Evolutionary conservation across 176 grass and related monocot species (phyloP).

Genomic region (Stipa capillata): DNA sequence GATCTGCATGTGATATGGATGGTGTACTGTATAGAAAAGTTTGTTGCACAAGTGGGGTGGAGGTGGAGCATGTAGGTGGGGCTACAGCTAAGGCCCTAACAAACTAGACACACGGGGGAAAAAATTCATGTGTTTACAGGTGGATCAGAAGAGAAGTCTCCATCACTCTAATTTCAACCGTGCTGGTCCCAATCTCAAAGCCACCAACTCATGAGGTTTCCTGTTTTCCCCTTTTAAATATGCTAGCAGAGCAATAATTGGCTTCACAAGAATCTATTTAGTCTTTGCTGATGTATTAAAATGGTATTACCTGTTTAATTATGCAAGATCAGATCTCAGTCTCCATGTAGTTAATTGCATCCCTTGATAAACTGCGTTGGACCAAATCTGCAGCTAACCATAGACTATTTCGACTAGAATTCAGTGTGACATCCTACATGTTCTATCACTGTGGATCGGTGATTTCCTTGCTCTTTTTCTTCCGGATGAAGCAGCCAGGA

Average conservation of each 20-base stretch:
- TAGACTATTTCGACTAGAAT: background rate
- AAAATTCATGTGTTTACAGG: background rate
- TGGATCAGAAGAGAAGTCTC: slow-evolving; percentile 27
- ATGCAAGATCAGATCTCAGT: background rate
- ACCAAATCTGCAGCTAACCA: background rate
- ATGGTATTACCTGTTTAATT: background rate
- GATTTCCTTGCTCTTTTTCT: background rate
- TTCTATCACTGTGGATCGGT: background rate
- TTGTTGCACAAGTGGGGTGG: slow-evolving; percentile 5
- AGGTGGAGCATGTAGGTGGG: background rate
- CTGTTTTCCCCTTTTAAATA: background rate
- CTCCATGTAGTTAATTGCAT: background rate
- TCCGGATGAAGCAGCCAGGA: background rate
- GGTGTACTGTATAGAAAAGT: background rate
- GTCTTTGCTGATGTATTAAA: background rate
- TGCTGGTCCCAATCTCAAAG: background rate
- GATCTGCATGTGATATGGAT: background rate
- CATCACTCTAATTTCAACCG: slow-evolving; percentile 10
- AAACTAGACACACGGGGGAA: background rate
- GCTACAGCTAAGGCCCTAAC: background rate
- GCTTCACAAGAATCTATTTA: background rate
- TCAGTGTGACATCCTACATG: background rate
- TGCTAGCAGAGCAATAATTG: background rate
- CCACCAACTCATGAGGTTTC: background rate
- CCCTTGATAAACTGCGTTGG: background rate